Base-by-base conservation (phyloP, 148 eudicot genomes). In the Camellia sinensis region DNA sequence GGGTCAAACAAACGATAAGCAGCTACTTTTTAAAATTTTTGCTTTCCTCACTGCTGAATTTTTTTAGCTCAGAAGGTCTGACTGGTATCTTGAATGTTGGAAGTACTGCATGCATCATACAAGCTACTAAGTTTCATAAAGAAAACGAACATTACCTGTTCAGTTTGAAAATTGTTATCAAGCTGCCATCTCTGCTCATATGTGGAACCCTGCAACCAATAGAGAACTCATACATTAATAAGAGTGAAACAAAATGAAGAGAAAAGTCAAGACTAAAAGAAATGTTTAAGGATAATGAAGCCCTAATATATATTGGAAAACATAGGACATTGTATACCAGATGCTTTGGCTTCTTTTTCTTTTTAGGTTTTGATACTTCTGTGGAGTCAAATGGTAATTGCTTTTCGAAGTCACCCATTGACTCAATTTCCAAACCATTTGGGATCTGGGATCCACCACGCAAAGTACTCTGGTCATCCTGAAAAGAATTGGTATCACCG, bases 401-500 rank as follows among this genome's bases (percentile, higher is more conserved):
- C 86, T 89, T 92, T 67, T 90, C 88, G 45, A 88, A 92, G 79
- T 94, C 90, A 82, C 88, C 87, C 17, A 81, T 85, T 37, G 99
- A 96, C 78, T 96, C 93, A 85, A 88, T 91, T 83, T 96, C 99
- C 78, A 89, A 85, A 74, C 83, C 88, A 83, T 88, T 86, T 66
- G 89, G 91, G 72, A 88, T 44, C 72, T 78, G 76, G 43, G 87
- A 89, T 73, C 91, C 98, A 77, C 93, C 97, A 81, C 82, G 92
- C 18, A 88, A 79, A 77, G 91, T 85, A 86, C 88, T 90, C 67
- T 87, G 94, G 78, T 94, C 99, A 84, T 92, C 99, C 89, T 92
- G 97, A 83, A 87, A 94, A 53, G 99, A 94, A 86, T 85, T 86
- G 44, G 97, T 96, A 89, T 96, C 99, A 71, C 92, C 98, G 85